A percentile compares a stretch with the other conserved stretches of the same genome.
These are phyloP conservation scores for Taphrina communis DNA, from an alignment of 1,139 yeast species.

Conservation along the genomic window DNA sequence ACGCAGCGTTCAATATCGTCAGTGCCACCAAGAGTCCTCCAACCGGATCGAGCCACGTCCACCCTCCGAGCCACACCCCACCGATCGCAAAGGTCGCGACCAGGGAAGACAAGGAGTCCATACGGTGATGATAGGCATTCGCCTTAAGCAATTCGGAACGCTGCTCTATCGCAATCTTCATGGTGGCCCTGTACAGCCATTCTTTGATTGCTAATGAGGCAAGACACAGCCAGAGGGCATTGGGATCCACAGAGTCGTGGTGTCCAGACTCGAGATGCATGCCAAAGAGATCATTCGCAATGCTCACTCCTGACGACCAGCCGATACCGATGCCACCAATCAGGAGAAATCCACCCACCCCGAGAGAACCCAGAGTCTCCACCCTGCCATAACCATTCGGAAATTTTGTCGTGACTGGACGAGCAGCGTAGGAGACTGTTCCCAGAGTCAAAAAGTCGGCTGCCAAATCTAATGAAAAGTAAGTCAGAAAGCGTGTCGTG, in stretches of 20 bases:
- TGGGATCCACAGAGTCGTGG: slow-evolving; percentile 63
- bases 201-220: slow-evolving; percentile 87
- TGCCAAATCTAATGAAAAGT: slow-evolving; percentile 63
- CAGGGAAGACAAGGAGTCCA: slow-evolving; percentile 89
- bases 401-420: slow-evolving; percentile 66
- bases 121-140: slow-evolving; percentile 98
- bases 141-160: slow-evolving; percentile 91
- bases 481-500: slow-evolving; percentile 12
- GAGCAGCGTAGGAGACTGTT: slow-evolving; percentile 78
- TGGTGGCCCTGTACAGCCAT: slow-evolving; percentile 80
- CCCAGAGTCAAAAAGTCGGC: slow-evolving; percentile 88
- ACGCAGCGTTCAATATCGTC: slow-evolving; percentile 83
- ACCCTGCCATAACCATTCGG: slow-evolving; percentile 93
- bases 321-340: slow-evolving; percentile 93
- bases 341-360: slow-evolving; percentile 80
- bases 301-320: slow-evolving; percentile 43
- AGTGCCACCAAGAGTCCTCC: slow-evolving; percentile 88
- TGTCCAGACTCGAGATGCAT: slow-evolving; percentile 54
- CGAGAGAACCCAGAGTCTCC: slow-evolving; percentile 87
- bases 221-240: slow-evolving; percentile 95
- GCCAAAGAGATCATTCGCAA: slow-evolving; percentile 46
- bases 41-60: slow-evolving; percentile 77
- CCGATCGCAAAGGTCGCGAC: slow-evolving; percentile 90
- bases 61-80: slow-evolving; percentile 72
- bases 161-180: slow-evolving; percentile 73